phyloP scores from a whole-genome alignment of 257 asterid genomes.

The Solanum pimpinellifolium region DNA sequence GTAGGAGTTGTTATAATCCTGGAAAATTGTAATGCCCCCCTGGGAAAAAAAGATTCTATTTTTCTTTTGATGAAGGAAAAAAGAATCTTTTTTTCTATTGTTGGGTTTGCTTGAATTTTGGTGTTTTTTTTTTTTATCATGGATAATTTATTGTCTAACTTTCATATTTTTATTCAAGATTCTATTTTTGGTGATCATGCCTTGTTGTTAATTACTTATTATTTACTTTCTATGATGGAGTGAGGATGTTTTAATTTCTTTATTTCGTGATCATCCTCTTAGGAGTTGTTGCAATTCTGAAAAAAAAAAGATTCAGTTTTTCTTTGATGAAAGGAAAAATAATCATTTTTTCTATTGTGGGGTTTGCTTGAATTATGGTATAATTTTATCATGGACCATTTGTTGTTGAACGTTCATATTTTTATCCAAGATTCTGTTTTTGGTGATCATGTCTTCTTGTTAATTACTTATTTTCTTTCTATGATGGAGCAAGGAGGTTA shows the following conservation, averaged over 20 bases:
- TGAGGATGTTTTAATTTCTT: not conserved
- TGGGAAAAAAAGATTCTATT: not conserved
- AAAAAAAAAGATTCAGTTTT: not conserved
- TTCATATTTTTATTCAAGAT: not conserved
- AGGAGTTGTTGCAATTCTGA: not conserved
- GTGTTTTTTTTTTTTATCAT: not conserved
- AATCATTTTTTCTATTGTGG: not conserved
- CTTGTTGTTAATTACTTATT: not conserved
- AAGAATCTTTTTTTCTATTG: not conserved
- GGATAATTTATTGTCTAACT: not conserved
- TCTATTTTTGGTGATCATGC: not conserved
- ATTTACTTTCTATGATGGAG: not conserved
- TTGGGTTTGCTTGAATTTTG: not conserved
- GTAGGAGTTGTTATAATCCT: not conserved
- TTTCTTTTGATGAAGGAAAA: not conserved
- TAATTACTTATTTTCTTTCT: not conserved
- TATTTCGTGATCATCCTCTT: not conserved
- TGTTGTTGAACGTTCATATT: not conserved
- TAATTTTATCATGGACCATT: not conserved
- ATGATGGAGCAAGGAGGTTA: not conserved
- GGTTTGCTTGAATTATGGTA: not conserved
- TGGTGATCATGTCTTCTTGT: not conserved
- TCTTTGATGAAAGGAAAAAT: not conserved
- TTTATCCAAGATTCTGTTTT: not conserved
- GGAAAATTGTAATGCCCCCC: not conserved